Conservation (phyloP, 768 basidiomycete species). For the Hydnum rufescens region DNA sequence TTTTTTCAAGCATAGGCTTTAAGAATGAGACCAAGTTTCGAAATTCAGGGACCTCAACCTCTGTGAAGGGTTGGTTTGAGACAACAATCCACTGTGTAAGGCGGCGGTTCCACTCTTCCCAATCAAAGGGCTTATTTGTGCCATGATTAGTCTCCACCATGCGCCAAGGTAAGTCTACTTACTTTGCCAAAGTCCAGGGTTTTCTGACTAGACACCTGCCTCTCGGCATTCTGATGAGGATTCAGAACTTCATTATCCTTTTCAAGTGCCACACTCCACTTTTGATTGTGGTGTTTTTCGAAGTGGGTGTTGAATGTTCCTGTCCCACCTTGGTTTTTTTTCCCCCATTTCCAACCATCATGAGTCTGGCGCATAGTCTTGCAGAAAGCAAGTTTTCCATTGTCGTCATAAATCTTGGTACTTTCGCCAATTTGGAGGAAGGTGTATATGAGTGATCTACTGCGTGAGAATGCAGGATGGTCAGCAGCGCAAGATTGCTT, state of each 20-base stretch:
- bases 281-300: background rate
- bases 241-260: too few species aligned
- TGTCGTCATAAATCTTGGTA: background rate
- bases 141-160: background rate
- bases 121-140: background rate
- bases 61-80: slow-evolving; percentile 13
- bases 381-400: background rate
- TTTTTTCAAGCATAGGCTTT: slow-evolving; percentile 3
- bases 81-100: slow-evolving; percentile 10
- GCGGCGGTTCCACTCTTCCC: slow-evolving; percentile 4
- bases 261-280: background rate
- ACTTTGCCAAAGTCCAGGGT: background rate
- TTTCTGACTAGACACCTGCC: background rate
- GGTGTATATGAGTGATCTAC: background rate
- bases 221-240: too few species aligned
- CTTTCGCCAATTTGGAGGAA: background rate
- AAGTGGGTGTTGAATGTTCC: background rate
- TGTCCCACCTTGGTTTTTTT: background rate
- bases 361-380: background rate
- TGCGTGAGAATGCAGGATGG: background rate
- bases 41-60: slow-evolving; percentile 7
- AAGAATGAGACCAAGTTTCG: slow-evolving; percentile 10
- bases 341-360: background rate
- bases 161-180: background rate
- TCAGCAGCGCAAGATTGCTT: background rate